Evolutionary conservation across 495 filamentous ascomycete genomes (phyloP), one percentile per base, ranked within the genome.

Genomic region (Parathielavia hyrcaniae): DNA sequence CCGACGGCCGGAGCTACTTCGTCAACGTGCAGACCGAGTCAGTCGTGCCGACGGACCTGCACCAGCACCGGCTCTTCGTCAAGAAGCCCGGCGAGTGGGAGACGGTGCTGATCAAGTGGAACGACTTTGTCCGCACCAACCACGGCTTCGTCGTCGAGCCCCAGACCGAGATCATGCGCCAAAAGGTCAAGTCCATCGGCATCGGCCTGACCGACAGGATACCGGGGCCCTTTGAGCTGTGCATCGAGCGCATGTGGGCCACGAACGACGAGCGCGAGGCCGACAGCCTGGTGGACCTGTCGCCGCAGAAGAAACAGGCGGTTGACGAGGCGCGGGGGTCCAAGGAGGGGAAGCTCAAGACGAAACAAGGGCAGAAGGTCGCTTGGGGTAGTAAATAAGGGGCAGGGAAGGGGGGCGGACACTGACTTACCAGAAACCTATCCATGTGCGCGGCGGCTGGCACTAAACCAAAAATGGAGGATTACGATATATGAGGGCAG

Each of bases 1-100:
- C 86, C 23, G 95, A 97, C 71, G 91, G 92, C 13, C 76, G 92
- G 10, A 86, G 87, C 61, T 98, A 97, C 73, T 90, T 93, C 50
- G 85, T 98, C 50, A 98, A 98, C 70, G 75, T 98, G 39, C 95
- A 97, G 77, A 96, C 90, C 11, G 93, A 98, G 59, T 87, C 87
- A 1, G 82, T 97, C 53, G 86, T 95, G 47, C 85, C 90, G 36
- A 92, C 91, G 4, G 93, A 98, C 72, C 78, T 98, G 57, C 95
- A 97, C 71, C 93, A 98, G 72, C 95, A 98, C 71, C 78, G 95
- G 59, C 68, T 98, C 14, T 95, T 95, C 71, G 82, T 87, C 17
- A 86, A 83, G 68, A 83, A 83, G 38, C 83, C 86, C 0, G 89
- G 91, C 4, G 80, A 90, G 64, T 98, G 93, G 93, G 91, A 98